Conservation (phyloP, 1,284 basidiomycete species). For the Vanrija humicola region DNA sequence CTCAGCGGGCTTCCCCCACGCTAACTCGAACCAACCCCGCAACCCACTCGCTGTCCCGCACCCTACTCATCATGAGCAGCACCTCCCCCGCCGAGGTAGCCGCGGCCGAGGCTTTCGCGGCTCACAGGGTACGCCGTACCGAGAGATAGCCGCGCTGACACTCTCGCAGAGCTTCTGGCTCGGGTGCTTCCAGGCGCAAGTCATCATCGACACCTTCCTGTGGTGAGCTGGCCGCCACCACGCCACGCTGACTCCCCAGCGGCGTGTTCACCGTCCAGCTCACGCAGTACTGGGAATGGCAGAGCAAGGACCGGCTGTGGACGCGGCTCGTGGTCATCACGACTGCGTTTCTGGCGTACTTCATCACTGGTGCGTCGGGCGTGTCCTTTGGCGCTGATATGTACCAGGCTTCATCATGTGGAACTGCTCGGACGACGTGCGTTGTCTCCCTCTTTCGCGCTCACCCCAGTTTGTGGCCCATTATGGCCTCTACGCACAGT, state of each 20-base stretch:
- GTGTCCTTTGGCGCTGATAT: background rate
- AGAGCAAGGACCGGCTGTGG: constrained; percentile 23
- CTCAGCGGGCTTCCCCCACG: too few relatives aligned
- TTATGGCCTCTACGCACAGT: constrained; percentile 17
- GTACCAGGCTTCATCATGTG: background rate
- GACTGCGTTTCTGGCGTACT: background rate
- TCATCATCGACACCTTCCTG: too few relatives aligned
- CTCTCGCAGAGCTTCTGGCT: background rate
- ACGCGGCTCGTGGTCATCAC: constrained; percentile 20
- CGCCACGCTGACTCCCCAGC: background rate
- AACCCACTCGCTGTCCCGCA: too few relatives aligned
- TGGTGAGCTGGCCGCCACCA: background rate
- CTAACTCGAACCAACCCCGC: too few relatives aligned
- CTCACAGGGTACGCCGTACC: background rate
- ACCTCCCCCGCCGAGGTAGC: too few relatives aligned
- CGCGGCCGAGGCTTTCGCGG: too few relatives aligned
- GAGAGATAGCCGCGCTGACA: too few relatives aligned
- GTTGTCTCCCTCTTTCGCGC: background rate
- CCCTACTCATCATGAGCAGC: background rate
- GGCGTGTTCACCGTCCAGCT: constrained; percentile 12
- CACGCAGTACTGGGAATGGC: constrained; percentile 18
- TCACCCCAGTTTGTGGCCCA: constrained; percentile 21
- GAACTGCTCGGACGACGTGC: background rate
- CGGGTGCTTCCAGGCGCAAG: background rate
- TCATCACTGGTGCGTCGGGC: background rate